Evolutionary conservation across 805 yeast species (phyloP).

Genomic region (Dipodascopsis tothii): DNA sequence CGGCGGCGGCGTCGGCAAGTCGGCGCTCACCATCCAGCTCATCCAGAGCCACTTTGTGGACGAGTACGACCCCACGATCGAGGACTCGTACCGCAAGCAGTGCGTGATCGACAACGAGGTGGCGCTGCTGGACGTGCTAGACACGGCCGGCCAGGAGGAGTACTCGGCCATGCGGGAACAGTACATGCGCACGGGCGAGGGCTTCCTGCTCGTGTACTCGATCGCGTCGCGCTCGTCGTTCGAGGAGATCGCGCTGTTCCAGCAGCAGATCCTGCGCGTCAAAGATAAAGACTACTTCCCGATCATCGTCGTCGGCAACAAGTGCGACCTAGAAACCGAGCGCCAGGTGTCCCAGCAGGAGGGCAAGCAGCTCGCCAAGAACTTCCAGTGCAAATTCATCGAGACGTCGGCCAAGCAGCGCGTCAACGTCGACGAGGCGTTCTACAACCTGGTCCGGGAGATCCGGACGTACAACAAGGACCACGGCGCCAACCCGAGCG

Average conservation of each 20-base stretch:
- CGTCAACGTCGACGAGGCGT: conserved; percentile 80
- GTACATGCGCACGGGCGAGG: conserved; percentile 62
- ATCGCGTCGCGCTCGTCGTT: conserved; percentile 79
- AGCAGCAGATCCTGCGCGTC: conserved; percentile 69
- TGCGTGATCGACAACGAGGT: conserved; percentile 75
- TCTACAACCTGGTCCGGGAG: conserved; percentile 57
- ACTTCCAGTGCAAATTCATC: conserved; percentile 57
- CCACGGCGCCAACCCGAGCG: conserved; percentile 5
- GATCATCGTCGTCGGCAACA: conserved; percentile 70
- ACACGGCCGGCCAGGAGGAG: conserved; percentile 93
- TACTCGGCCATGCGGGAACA: conserved; percentile 69
- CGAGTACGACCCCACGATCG: conserved; percentile 97
- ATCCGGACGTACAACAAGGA: conserved; percentile 27
- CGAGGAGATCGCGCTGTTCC: conserved; percentile 74
- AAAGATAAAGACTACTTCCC: conserved; percentile 74
- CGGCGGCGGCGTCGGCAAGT: conserved; percentile 98
- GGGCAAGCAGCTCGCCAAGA: conserved; percentile 68
- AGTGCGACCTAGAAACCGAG: conserved; percentile 65
- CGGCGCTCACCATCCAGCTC: conserved; percentile 89
- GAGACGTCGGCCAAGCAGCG: conserved; percentile 93
- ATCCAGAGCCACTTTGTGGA: conserved; percentile 93
- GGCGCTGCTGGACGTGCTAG: conserved; percentile 77
- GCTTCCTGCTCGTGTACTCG: conserved; percentile 80
- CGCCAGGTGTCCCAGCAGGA: conserved; percentile 51
- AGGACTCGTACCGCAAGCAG: conserved; percentile 65